Evolutionary conservation across 2,329 filamentous ascomycete genomes (phyloP).

Genomic region (Colletotrichum paranaense): DNA sequence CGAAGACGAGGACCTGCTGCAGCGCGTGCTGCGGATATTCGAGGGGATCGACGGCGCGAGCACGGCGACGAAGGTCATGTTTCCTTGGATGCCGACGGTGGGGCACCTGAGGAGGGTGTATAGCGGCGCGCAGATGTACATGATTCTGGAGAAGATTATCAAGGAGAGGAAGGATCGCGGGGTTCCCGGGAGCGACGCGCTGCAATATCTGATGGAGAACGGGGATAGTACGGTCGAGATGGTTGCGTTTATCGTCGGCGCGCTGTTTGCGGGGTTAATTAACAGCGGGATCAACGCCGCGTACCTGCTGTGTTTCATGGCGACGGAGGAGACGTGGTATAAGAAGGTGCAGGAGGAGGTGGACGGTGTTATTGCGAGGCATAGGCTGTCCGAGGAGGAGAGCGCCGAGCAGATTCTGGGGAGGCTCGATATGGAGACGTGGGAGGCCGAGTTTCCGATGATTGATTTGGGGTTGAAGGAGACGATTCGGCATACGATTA

Average conservation of each 20-base stretch:
- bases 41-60: slow-evolving; percentile 56
- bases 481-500: slow-evolving; percentile 60
- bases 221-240: slow-evolving; percentile 57
- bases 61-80: slow-evolving; percentile 60
- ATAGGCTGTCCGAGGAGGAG: slow-evolving; percentile 48
- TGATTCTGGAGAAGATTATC: slow-evolving; percentile 59
- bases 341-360: slow-evolving; percentile 58
- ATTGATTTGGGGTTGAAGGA: slow-evolving; percentile 65
- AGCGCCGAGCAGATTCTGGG: slow-evolving; percentile 50
- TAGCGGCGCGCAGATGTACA: slow-evolving; percentile 59
- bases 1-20: slow-evolving; percentile 53
- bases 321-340: slow-evolving; percentile 59
- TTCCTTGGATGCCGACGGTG: slow-evolving; percentile 61
- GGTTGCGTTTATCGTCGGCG: slow-evolving; percentile 61
- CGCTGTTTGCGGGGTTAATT: slow-evolving; percentile 67
- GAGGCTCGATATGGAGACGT: slow-evolving; percentile 60
- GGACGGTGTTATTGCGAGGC: slow-evolving; percentile 53
- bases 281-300: slow-evolving; percentile 67
- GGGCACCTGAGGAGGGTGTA: slow-evolving; percentile 55
- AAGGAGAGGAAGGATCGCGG: slow-evolving; percentile 55
- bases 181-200: slow-evolving; percentile 57
- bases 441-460: slow-evolving; percentile 65
- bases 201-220: slow-evolving; percentile 65
- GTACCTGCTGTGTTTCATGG: slow-evolving; percentile 63
- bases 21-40: slow-evolving; percentile 56